phyloP scores from a whole-genome alignment of 2,329 filamentous ascomycete species.

The Phialophora tarda region DNA sequence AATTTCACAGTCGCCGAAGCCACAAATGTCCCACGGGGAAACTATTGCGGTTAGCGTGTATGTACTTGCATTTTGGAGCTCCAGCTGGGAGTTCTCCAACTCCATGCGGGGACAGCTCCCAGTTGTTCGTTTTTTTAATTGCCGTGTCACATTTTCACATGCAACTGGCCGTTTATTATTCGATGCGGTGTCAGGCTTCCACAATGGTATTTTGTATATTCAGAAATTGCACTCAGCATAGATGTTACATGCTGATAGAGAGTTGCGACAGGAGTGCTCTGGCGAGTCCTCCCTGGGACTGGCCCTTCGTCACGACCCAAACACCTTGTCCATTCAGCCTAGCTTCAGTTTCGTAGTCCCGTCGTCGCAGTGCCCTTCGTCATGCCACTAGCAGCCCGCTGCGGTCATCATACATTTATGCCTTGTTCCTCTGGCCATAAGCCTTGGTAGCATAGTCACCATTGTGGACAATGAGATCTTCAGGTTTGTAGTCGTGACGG shows the following conservation, averaged over 20 bases:
- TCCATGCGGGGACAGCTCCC: not conserved
- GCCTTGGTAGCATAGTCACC: constrained; percentile 96
- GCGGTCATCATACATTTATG: constrained; percentile 18
- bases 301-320: not conserved
- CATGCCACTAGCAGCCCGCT: constrained; percentile 2
- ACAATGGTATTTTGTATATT: constrained; percentile 7
- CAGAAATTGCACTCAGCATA: constrained; percentile 3
- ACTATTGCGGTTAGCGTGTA: not conserved
- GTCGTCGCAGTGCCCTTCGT: not conserved
- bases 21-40: not conserved
- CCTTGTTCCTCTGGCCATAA: constrained; percentile 72
- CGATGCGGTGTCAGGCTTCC: not conserved
- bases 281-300: not conserved
- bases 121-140: not conserved
- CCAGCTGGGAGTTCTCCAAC: not conserved
- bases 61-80: not conserved
- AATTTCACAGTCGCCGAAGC: not conserved
- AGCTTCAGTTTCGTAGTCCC: not conserved
- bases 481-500: constrained; percentile 80
- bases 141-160: not conserved
- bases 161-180: not conserved
- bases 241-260: not conserved
- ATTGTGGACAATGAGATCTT: constrained; percentile 88
- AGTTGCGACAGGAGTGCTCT: not conserved
- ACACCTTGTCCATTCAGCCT: not conserved